These are phyloP conservation scores for Lojkania enalia DNA, from an alignment of 2,329 filamentous ascomycete genomes.

Conservation along the genomic window DNA sequence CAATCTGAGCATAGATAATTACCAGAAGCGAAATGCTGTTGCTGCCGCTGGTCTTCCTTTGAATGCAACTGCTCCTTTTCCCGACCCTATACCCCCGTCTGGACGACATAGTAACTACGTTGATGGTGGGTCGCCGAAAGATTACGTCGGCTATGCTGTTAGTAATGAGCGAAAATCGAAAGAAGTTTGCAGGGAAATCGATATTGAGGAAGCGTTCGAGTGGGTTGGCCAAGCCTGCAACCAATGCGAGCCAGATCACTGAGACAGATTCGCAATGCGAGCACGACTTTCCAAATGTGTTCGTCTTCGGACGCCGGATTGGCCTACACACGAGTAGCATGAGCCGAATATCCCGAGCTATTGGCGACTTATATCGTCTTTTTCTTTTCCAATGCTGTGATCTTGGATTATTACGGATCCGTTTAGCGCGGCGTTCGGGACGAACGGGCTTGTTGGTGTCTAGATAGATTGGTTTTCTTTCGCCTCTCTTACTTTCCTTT, in stretches of 20 bases:
- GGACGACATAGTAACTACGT: conserved; percentile 11
- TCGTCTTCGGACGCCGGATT: too few species aligned
- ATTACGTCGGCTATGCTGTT: conserved; percentile 11
- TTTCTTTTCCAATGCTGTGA: too few species aligned
- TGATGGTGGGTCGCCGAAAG: background rate
- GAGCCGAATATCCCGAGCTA: too few species aligned
- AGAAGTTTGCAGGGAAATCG: conserved; percentile 1
- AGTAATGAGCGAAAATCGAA: background rate
- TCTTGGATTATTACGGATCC: too few species aligned
- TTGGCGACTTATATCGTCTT: too few species aligned
- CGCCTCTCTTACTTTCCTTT: too few species aligned
- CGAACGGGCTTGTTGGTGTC: too few species aligned
- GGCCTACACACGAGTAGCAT: too few species aligned
- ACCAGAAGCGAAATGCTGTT: background rate
- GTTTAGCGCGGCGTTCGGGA: too few species aligned
- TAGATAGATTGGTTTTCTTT: too few species aligned
- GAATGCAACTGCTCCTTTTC: conserved; percentile 36
- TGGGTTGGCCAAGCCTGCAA: background rate
- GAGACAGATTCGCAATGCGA: too few species aligned
- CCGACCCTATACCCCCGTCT: conserved; percentile 30
- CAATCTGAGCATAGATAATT: background rate
- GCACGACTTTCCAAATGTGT: too few species aligned
- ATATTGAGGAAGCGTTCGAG: background rate
- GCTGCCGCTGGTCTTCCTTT: conserved; percentile 25
- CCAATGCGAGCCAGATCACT: background rate